A percentile compares a stretch with the other conserved stretches of the same genome.
Evolutionary conservation across 169 alveolate species (phyloP).

Genomic region (Cryptosporidium sp.): DNA sequence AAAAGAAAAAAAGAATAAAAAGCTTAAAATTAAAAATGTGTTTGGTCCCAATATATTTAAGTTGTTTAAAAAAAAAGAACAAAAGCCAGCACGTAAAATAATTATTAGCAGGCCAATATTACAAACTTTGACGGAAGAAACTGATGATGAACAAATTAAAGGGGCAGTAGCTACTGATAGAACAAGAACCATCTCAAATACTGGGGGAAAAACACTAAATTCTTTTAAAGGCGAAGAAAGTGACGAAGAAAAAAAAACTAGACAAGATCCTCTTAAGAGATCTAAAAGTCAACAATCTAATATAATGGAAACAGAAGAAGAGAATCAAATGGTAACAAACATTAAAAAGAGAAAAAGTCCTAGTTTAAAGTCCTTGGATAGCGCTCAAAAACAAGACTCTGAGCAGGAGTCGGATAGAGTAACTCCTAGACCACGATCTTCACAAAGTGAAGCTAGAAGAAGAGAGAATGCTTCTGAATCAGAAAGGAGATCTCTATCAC

Average conservation of each 20-base stretch:
- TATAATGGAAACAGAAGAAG: background rate
- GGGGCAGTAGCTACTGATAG: background rate
- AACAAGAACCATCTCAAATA: background rate
- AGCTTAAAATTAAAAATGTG: background rate
- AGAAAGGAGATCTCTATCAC: background rate
- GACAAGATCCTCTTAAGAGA: too few relatives aligned
- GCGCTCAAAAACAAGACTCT: background rate
- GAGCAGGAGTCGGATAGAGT: background rate
- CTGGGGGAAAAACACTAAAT: too few relatives aligned
- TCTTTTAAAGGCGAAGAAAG: background rate
- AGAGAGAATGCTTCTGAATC: background rate
- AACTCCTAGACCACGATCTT: background rate
- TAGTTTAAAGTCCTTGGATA: too few relatives aligned
- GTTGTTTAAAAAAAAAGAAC: background rate
- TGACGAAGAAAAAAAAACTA: background rate
- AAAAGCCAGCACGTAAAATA: background rate
- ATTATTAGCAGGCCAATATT: background rate
- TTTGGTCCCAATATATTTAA: background rate
- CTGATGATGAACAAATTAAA: background rate
- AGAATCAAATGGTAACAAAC: too few relatives aligned
- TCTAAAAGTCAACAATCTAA: background rate
- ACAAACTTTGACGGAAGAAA: background rate
- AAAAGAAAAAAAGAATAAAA: background rate
- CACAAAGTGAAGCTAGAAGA: background rate
- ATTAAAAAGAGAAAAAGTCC: too few relatives aligned